Base-by-base conservation (phyloP, 345 rosid genomes). In the Pelargonium nanum region DNA sequence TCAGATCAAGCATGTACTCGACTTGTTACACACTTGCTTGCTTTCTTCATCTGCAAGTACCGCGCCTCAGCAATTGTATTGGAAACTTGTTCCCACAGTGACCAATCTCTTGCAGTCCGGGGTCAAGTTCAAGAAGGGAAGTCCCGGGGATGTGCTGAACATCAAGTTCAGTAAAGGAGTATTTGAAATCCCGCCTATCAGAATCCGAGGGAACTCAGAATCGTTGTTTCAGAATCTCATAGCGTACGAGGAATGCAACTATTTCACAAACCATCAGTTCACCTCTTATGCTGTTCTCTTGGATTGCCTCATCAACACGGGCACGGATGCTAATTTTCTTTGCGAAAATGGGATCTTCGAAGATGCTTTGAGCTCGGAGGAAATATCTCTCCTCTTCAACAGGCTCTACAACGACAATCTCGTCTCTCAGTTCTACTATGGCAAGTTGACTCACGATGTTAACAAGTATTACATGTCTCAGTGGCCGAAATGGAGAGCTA, bases 201-300 rank as follows among this genome's bases (percentile, higher is more conserved):
- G 26, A 0, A 55, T 72, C 22, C 68, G 53, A 20, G 72, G 63
- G 19, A 28, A 26, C 0, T 62, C 68, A 24, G 72, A 67, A 51
- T 6, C 68, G 17, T 34, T 63, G 54, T 67, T 67, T 20, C 57
- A 62, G 44, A 72, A 72, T 53, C 57, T 72, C 32, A 72, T 72
- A 59, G 64, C 68, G 58, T 72, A 50, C 8, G 75, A 72, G 61
- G 65, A 72, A 22, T 67, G 75, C 50, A 44, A 22, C 17, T 9
- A 54, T 25, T 53, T 57, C 59, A 32, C 32, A 13, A 20, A 4
- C 1, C 64, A 66, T 1, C 24, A 32, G 19, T 23, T 74, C 55
- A 66, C 74, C 8, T 67, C 70, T 4, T 75, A 70, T 15, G 75
- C 72, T 6, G 60, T 40, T 21, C 45, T 67, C 34, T 19, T 75